These are phyloP conservation scores for Ceriops decandra DNA, from an alignment of 345 rosid genomes.

Conservation along the genomic window DNA sequence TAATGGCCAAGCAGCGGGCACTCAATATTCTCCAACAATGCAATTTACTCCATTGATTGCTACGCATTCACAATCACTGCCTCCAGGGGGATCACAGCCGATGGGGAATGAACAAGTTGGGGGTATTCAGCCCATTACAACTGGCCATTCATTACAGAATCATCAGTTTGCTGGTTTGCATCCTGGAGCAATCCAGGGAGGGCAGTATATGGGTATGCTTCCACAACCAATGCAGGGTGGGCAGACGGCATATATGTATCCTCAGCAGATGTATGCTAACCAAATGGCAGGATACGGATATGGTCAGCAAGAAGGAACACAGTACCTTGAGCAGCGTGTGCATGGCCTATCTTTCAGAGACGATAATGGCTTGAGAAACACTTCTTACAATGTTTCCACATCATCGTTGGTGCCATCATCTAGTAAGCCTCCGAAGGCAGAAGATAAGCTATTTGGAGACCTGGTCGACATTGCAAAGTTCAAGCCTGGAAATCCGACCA, in stretches of 20 bases:
- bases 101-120: slow-evolving; percentile 47
- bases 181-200: slow-evolving; percentile 54
- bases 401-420: slow-evolving; percentile 54
- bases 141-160: slow-evolving; percentile 31
- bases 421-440: slow-evolving; percentile 43
- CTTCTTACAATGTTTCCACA: slow-evolving; percentile 50
- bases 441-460: slow-evolving; percentile 89
- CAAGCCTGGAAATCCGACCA: slow-evolving; percentile 60
- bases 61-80: slow-evolving; percentile 41
- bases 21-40: slow-evolving; percentile 61
- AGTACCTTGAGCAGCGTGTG: slow-evolving; percentile 74
- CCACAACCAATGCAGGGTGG: slow-evolving; percentile 48
- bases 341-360: slow-evolving; percentile 30
- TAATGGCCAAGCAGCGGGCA: slow-evolving; percentile 40
- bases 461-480: slow-evolving; percentile 86
- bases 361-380: slow-evolving; percentile 25
- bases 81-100: slow-evolving; percentile 44
- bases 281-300: slow-evolving; percentile 73
- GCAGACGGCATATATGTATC: slow-evolving; percentile 43
- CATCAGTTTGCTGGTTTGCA: slow-evolving; percentile 43
- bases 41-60: slow-evolving; percentile 47
- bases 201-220: slow-evolving; percentile 54
- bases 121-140: slow-evolving; percentile 52
- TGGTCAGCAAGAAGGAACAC: slow-evolving; percentile 57
- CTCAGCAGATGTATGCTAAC: slow-evolving; percentile 65